Base-by-base conservation (phyloP, 305 asterid genomes). In the Fraxinus baroniana region DNA sequence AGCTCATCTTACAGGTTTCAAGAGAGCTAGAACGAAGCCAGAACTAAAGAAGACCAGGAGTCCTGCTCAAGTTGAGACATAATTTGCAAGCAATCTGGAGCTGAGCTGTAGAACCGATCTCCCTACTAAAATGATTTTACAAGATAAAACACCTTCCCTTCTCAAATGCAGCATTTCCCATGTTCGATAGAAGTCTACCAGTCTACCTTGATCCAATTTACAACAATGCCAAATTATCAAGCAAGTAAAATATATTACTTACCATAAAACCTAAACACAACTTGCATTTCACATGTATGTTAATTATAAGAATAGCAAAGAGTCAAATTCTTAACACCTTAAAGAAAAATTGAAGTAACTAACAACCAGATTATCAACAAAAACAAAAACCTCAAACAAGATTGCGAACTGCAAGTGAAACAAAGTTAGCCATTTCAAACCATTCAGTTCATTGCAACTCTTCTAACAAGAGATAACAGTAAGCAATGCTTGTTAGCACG, bases 391-490 rank as follows among this genome's bases (percentile, higher is more conserved):
- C 60, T 62, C 77, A 22, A 74, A 80, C 79, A 64, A 68, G 76
- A 33, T 30, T 41, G 22, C 15, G n/a, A 75, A 79, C 64, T 79
- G 68, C 52, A 30, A 79, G 60, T 24, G 81, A 78, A 66, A 35
- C n/a, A 78, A 78, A 78, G 84, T 49, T 46, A 57, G 57, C 37
- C 20, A 68, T 52, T 71, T 75, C n/a, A 44, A 81, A 77, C 32
- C 57, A 88, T 18, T 35, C 52, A 76, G 74, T 44, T 74, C 46
- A 71, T 70, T 78, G 77, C 89, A 82, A 82, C 74, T 74, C 76
- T 78, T 73, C 49, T 35, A 76, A 76, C 62, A 57, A 70, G 78
- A 70, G 49, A 36, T 18, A 44, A 57, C 62, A 36, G 32, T 22
- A 18, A 39, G 15, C 44, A 30, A 71, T 78, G 41, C 62, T 46